These are phyloP conservation scores for Colletotrichum aenigma DNA, from an alignment of 2,329 filamentous ascomycete genomes.

Conservation along the genomic window DNA sequence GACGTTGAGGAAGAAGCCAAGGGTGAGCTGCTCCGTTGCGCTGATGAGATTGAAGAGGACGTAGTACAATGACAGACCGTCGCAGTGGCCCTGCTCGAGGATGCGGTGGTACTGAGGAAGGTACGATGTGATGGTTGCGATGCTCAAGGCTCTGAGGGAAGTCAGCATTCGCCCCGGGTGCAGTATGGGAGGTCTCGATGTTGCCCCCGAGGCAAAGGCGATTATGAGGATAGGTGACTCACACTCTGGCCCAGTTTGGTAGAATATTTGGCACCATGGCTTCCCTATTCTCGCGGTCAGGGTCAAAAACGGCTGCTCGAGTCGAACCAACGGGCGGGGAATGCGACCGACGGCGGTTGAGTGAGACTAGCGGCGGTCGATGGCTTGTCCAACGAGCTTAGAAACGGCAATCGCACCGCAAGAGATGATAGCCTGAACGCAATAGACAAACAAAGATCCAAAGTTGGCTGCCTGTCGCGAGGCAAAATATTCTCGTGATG, in stretches of 20 bases:
- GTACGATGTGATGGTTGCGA: neutral
- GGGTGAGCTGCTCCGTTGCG: neutral
- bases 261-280: neutral
- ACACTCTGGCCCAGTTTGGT: neutral
- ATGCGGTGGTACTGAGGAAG: constrained; percentile 3
- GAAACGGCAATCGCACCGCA: neutral
- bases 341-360: neutral
- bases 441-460: neutral
- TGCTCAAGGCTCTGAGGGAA: neutral
- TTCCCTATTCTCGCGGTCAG: rapidly evolving
- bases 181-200: neutral
- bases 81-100: neutral
- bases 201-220: too few relatives aligned
- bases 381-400: neutral
- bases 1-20: neutral
- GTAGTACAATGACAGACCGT: neutral
- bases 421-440: neutral
- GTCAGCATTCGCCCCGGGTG: neutral
- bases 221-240: too few relatives aligned
- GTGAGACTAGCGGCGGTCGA: neutral
- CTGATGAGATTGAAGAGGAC: neutral
- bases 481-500: neutral
- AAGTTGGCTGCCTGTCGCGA: neutral
- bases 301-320: neutral
- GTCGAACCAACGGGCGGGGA: neutral